Percentiles rank a stretch among this genome's conserved stretches.
Evolutionary conservation across 768 basidiomycete genomes (phyloP).

Genomic region (Asterophora lycoperdoides): DNA sequence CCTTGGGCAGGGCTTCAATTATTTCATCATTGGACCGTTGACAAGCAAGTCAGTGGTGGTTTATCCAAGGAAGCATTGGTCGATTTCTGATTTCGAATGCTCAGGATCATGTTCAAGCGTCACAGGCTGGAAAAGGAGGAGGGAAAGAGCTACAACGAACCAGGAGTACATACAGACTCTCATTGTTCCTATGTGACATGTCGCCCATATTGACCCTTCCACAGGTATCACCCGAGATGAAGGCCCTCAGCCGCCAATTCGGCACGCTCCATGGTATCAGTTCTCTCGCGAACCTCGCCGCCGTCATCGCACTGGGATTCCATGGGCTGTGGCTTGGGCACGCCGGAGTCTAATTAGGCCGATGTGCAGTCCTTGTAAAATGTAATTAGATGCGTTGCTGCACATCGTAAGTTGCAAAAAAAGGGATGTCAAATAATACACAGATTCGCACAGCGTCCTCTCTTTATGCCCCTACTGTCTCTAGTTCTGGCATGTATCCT

Average conservation of each 20-base stretch:
- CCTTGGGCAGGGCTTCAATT: constrained; percentile 53
- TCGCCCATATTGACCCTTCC: neutral
- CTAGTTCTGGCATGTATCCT: constrained; percentile 77
- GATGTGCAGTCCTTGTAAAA: constrained; percentile 4
- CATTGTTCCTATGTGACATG: no score
- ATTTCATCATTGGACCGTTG: constrained; percentile 66
- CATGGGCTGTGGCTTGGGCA: constrained; percentile 72
- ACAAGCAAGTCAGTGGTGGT: constrained; percentile 50
- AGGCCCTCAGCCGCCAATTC: constrained; percentile 63
- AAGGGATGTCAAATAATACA: constrained; percentile 25
- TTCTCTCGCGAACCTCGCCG: constrained; percentile 58
- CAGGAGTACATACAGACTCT: constrained; percentile 43
- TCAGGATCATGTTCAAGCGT: constrained; percentile 71
- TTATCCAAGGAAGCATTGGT: neutral
- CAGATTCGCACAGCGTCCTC: constrained; percentile 23
- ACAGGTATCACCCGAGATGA: constrained; percentile 68
- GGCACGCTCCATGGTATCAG: constrained; percentile 64
- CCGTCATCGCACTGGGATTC: constrained; percentile 57
- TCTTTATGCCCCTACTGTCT: constrained; percentile 69
- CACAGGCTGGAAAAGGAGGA: constrained; percentile 73
- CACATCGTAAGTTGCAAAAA: constrained; percentile 15
- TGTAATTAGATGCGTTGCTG: constrained; percentile 10
- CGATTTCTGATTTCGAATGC: neutral
- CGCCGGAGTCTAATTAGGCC: constrained; percentile 39
- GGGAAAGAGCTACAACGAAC: constrained; percentile 61